Base-by-base conservation (phyloP, 768 basidiomycete genomes). In the Suillus spraguei region DNA sequence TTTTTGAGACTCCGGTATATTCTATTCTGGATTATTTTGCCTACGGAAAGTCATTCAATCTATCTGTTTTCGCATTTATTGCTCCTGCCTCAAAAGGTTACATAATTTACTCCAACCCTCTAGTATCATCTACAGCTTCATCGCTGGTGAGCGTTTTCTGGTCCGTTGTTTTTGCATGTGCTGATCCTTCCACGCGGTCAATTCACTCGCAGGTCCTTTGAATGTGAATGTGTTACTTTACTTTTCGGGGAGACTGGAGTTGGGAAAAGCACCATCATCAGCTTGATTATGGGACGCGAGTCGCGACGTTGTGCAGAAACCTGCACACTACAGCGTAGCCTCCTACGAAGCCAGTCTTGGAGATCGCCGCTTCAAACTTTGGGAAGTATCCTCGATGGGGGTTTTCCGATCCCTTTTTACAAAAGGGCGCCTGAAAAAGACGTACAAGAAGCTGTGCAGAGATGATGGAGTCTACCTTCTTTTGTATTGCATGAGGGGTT, bases 261-360 rank as follows among this genome's bases (percentile, higher is more conserved):
- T 1, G 46, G 46, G 5, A 24, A 46, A 24, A 47, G 46, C 13
- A 0, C 46, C 4, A 24, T 47, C 2, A 24, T 47, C 13, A 24
- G 22, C 46, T 24, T 47, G 46, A 47, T 81, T 38, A 63, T 65
- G 28, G 75, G 74, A 49, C 60, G 64, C 3, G 61, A 72, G 63
- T 64, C 10, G 80, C 80, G 22, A 73, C 72, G 13, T 80, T 77
- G 71, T 11, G 73, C 73, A 16, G 42, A 61, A 4, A 76, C 79
- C 4, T 79, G 76, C 64, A 82, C 82, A 1, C 71, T 78, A 36
- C 62, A 71, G 8, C 71, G 63, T 55, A 63, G n/a, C 62, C 1
- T 32, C 62, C 1, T 74, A 81, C 63, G 59, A 68, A 8, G 68
- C 71, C 38, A 60, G 17, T 38, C 70, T 78, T 59, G 17, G 56